Base-by-base conservation (phyloP, 2,329 filamentous ascomycete genomes). In the Microdochium trichocladiopsis region DNA sequence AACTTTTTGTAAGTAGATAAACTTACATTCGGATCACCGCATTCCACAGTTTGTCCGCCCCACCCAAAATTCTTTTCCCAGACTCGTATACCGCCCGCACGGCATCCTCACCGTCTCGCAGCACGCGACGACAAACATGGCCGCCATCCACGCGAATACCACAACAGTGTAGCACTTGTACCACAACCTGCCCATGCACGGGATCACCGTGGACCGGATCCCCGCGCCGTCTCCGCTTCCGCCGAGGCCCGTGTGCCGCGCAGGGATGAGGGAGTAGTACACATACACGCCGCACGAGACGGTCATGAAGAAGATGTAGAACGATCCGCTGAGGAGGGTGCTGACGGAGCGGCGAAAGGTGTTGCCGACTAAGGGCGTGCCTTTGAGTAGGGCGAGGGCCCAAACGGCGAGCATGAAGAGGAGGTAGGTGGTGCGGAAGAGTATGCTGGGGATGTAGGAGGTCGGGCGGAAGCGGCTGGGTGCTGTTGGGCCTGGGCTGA, bases 141-240 rank as follows among this genome's bases (percentile, higher is more conserved):
- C 18, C 3, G 57, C 4, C 1, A 48, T 54, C 23, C 56, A 31
- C 0, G 43, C 36, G 25, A 60, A 28, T 4, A 62, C 24, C 9
- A 57, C 21, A 3, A 47, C 21, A 4, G 57, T 61, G 28, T 66
- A 64, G 9, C 51, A 45, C 48, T 60, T 58, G 41, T 65, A 65
- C 62, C 60, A 65, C 2, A 45, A n/a, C 0, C 51, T 24, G 4
- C 50, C 37, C 14, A 61, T 55, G 50, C 61, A 67, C 2, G 63
- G 63, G 10, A 66, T 58, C 10, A 62, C 36, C 0, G 61, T 63
- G 2, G 59, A 59, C n/a, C 41, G 41, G 41, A 21, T 45, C 18
- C 41, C 21, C 16, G 41, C 33, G 33, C 33, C 33, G 33, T 16
- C 33, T 1, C 50, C 57, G 1, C 52, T 51, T 3, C 31, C 31